These are phyloP conservation scores for Colletotrichum shisoi DNA, from an alignment of 2,329 filamentous ascomycete genomes.

Conservation along the genomic window DNA sequence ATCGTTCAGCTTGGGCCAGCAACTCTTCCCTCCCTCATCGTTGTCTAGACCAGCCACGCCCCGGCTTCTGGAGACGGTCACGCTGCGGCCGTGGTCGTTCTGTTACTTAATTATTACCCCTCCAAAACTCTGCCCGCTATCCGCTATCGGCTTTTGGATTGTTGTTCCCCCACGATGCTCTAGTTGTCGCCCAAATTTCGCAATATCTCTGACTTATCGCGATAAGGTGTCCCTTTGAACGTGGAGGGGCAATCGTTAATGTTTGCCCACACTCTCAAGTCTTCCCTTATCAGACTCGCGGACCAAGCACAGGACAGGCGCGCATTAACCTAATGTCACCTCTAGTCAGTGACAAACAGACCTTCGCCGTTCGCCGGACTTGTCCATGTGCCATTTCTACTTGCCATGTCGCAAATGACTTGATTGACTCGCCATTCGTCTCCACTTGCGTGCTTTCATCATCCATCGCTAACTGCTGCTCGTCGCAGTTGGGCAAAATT, in stretches of 20 bases:
- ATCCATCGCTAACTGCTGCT: conserved; percentile 34
- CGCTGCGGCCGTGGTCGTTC: conserved; percentile 23
- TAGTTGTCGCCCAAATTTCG: conserved; percentile 3
- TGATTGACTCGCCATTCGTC: conserved; percentile 37
- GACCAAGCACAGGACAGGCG: conserved; percentile 7
- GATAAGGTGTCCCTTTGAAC: conserved; percentile 15
- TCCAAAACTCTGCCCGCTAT: conserved; percentile 33
- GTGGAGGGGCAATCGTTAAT: conserved; percentile 12
- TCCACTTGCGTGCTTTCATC: conserved; percentile 39
- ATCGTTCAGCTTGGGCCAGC: conserved; percentile 3
- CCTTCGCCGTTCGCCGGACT: conserved; percentile 21
- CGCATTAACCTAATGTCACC: conserved; percentile 30
- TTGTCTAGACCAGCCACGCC: conserved; percentile 31
- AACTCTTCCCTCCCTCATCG: conserved; percentile 2
- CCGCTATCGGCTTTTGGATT: conserved; percentile 43
- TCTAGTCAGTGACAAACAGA: conserved; percentile 16
- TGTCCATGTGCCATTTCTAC: conserved; percentile 13
- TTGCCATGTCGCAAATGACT: conserved; percentile 28
- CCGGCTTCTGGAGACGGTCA: conserved; percentile 28
- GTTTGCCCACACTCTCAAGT: conserved; percentile 33
- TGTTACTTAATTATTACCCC: conserved; percentile 42
- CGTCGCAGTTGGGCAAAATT: conserved; percentile 35
- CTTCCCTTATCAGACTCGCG: conserved; percentile 23
- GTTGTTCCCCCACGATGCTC: conserved; percentile 15
- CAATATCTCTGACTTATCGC: conserved; percentile 14